phyloP scores from a whole-genome alignment of 2,329 filamentous ascomycete genomes.

The Beauveria bassiana region DNA sequence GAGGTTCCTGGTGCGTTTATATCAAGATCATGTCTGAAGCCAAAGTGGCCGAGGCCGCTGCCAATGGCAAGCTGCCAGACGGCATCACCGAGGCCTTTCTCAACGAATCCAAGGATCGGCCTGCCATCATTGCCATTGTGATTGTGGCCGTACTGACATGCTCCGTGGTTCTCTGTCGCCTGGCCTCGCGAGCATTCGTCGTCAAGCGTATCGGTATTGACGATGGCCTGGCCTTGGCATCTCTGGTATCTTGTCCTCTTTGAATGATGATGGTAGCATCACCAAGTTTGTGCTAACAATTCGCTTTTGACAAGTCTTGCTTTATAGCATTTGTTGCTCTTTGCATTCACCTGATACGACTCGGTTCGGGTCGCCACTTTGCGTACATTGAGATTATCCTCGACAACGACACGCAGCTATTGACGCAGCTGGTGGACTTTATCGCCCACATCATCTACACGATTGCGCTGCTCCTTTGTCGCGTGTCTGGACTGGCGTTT shows the following conservation, averaged over 20 bases:
- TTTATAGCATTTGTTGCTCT: constrained; percentile 37
- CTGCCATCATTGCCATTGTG: constrained; percentile 32
- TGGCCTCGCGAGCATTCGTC: constrained; percentile 28
- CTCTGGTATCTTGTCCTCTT: constrained; percentile 20
- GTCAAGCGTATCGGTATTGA: constrained; percentile 31
- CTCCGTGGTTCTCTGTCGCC: constrained; percentile 26
- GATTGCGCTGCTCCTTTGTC: constrained; percentile 39
- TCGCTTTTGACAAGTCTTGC: constrained; percentile 18
- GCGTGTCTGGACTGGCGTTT: constrained; percentile 44
- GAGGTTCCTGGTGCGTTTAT: background rate
- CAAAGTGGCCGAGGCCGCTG: constrained; percentile 23
- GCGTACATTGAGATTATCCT: constrained; percentile 40
- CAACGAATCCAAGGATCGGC: constrained; percentile 27
- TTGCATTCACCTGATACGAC: constrained; percentile 34
- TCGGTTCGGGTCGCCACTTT: constrained; percentile 40
- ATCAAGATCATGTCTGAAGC: background rate
- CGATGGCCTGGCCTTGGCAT: constrained; percentile 28
- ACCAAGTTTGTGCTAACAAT: constrained; percentile 6
- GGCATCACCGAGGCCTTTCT: constrained; percentile 27
- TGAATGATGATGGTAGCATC: no score
- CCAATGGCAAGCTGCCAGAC: constrained; percentile 27
- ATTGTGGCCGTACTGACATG: constrained; percentile 28
- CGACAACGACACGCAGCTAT: constrained; percentile 29
- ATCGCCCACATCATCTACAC: constrained; percentile 44
- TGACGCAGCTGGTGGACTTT: constrained; percentile 41